Base-by-base conservation (phyloP, 2,329 filamentous ascomycete genomes). In the Colletotrichum sp. region DNA sequence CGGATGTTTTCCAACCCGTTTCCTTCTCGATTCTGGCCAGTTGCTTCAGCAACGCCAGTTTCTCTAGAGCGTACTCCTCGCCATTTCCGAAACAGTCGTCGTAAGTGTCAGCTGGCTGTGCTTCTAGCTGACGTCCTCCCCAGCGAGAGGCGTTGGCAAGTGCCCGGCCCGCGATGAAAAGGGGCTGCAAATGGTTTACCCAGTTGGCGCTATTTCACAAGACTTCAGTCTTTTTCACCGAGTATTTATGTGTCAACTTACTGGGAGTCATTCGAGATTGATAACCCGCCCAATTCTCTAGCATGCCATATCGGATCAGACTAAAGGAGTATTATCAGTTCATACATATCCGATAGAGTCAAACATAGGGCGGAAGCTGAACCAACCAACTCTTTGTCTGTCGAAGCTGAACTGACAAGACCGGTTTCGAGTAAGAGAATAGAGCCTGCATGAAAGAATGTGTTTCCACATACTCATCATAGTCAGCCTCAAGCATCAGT, bases 151-250 rank as follows among this genome's bases (percentile, higher is more conserved):
- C 38, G 11, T 63, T 63, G 27, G 59, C 47, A 27, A 70, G 34
- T 15, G 36, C 47, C 43, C 59, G 67, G 24, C 74, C 74, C 5
- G 74, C 74, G 15, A 76, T 72, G 62, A 70, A 76, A 15, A 76
- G 64, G 5, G 72, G 72, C 47, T 74, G 74, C 1, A 76, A 43
- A 27, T 76, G 74, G 34, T 72, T 76, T 11, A 76, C 69, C 72
- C 74, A 72, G 55, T 74, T 76, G 21, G 74, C 69, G 21, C 74
- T 74, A 18, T 13, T 27, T 31, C 47, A 34, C 8, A 6, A 21
- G n/a, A 21, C 21, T 21, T 31, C 18, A 16, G 18, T 11, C 29
- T 21, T 33, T 15, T 12, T 51, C 33, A 51, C 18, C 16, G 29
- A 29, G 12, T 24, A 7, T 18, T 16, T 2, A 11, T 5, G 15